Percentiles rank a stretch among this genome's conserved stretches.
These are phyloP conservation scores for Umbelopsis vinacea DNA, from an alignment of 192 early-diverging fungal species.

Conservation along the genomic window DNA sequence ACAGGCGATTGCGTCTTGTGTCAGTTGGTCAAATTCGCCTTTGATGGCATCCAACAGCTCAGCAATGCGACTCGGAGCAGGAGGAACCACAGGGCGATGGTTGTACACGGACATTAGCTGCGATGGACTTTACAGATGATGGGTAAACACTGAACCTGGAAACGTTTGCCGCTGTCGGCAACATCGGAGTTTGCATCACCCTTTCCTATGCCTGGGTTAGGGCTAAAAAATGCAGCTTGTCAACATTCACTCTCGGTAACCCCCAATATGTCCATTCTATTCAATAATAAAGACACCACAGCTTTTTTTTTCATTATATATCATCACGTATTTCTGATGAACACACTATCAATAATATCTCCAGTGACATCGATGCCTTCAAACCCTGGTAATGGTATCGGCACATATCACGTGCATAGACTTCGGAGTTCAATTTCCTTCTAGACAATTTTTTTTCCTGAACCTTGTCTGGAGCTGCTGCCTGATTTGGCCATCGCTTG, in stretches of 20 bases:
- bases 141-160: conserved; percentile 17
- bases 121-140: conserved; percentile 17
- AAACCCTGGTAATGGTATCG: no score
- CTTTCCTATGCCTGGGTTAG: background rate
- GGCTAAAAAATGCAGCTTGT: background rate
- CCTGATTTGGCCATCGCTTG: no score
- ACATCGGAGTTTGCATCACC: conserved; percentile 8
- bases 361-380: no score
- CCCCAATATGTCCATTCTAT: background rate
- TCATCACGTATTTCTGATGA: no score
- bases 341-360: no score
- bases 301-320: no score
- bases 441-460: no score
- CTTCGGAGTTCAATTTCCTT: no score
- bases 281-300: no score
- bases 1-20: conserved; percentile 72
- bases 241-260: background rate
- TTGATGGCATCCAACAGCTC: conserved; percentile 86
- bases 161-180: conserved; percentile 6
- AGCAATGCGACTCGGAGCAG: conserved; percentile 63
- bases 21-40: conserved; percentile 77
- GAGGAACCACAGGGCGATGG: conserved; percentile 80
- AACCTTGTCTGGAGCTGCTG: no score
- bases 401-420: no score
- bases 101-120: conserved; percentile 60